Conservation (phyloP, 805 yeast species). For the Metschnikowia amazonensis region DNA sequence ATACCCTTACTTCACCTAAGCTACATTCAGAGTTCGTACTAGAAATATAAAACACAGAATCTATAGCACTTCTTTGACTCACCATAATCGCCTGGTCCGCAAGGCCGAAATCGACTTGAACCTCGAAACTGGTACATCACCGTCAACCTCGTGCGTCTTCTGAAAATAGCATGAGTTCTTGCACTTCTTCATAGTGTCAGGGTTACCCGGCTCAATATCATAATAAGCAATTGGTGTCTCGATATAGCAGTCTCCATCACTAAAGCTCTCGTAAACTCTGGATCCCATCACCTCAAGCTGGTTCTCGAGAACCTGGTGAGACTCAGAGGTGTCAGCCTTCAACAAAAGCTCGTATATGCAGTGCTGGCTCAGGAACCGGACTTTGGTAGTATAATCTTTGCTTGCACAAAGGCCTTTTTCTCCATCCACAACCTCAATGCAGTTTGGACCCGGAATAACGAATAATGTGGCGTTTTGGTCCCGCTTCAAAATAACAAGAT, state of each 20-base stretch:
- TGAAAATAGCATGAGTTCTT: constrained; percentile 10
- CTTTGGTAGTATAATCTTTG: background rate
- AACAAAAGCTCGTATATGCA: constrained; percentile 13
- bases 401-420: constrained; percentile 9
- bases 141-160: background rate
- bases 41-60: too few species aligned
- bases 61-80: too few species aligned
- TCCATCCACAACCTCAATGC: constrained; percentile 5
- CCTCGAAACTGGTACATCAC: background rate
- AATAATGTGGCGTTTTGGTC: constrained; percentile 4
- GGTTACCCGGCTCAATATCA: constrained; percentile 6
- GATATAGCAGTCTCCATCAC: constrained; percentile 9
- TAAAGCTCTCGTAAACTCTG: background rate
- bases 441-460: constrained; percentile 7
- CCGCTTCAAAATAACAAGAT: constrained; percentile 6
- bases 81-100: constrained; percentile 1
- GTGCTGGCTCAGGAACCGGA: constrained; percentile 6
- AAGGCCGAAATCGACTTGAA: background rate
- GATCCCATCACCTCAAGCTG: background rate
- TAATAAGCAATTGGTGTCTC: constrained; percentile 8
- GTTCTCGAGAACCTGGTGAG: background rate
- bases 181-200: background rate
- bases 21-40: too few species aligned
- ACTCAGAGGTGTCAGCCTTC: background rate
- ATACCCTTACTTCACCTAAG: too few species aligned